These are phyloP conservation scores for Plantago lanceolata DNA, from an alignment of 305 asterid species.

Conservation along the genomic window DNA sequence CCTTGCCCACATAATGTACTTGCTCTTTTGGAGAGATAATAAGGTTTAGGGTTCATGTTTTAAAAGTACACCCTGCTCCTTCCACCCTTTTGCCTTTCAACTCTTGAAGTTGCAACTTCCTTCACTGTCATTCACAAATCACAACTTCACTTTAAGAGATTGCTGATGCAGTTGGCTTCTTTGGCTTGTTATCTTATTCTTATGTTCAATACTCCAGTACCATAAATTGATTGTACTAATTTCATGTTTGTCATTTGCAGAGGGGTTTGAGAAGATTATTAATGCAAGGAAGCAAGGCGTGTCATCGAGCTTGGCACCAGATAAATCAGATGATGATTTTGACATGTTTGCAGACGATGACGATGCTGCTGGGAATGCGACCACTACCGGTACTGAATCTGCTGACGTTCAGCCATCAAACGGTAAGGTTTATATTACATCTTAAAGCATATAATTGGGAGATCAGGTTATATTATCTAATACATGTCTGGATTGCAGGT, in stretches of 20 bases:
- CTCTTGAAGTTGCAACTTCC: neutral
- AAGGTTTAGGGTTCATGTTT: too few relatives aligned
- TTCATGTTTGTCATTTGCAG: conserved; percentile 35
- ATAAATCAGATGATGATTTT: conserved; percentile 45
- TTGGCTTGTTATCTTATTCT: neutral
- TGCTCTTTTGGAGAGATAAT: too few relatives aligned
- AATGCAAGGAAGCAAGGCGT: conserved; percentile 47
- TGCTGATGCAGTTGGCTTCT: neutral
- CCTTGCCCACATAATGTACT: too few relatives aligned
- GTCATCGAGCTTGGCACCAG: conserved; percentile 31
- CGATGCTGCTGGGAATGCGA: conserved; percentile 39
- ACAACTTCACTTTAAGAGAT: neutral
- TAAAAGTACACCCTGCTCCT: too few relatives aligned
- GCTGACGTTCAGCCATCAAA: conserved; percentile 35
- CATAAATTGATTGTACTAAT: conserved; percentile 7
- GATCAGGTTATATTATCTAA: conserved; percentile 21
- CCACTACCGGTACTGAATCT: conserved; percentile 41
- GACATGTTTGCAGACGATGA: conserved; percentile 92
- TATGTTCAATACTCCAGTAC: neutral
- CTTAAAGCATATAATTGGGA: conserved; percentile 23
- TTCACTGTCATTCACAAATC: conserved; percentile 1
- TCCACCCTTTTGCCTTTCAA: neutral
- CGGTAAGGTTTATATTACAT: conserved; percentile 41
- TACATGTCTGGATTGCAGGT: conserved; percentile 49
- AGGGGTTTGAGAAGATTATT: conserved; percentile 75